Evolutionary conservation across 1,284 basidiomycete genomes (phyloP), one percentile per base, ranked within the genome.

Genomic region (Crepidotus sp.): DNA sequence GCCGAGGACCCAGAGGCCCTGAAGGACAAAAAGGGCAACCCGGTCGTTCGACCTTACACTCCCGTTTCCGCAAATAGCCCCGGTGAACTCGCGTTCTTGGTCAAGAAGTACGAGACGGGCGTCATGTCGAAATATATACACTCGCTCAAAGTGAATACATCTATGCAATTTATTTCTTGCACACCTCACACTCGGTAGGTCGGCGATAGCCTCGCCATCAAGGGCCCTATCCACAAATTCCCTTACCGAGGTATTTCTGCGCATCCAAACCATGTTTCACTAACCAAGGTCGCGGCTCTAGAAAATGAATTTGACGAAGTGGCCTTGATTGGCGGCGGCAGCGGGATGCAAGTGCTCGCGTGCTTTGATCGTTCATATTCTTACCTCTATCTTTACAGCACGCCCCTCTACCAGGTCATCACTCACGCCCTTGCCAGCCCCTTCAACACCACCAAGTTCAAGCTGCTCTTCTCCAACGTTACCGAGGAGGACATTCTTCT

Each of bases 381-480:
- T 24, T 31, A 13, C 27, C 26, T 3, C 26, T 25, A 6, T 25
- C 6, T 27, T 10, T 10, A 17, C 22, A 85, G 81, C 52, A 80
- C 83, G 10, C 83, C 84, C 4, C 71, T 87, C 40, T 86, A 83
- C 65, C 83, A 88, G 62, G 61, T 94, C 55, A 62, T 93, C 48
- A 71, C 69, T 37, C 77, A 92, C 62, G 83, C 87, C 4, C 75
- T 94, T 43, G 54, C 70, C 1, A 79, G 86, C 55, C 69, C 74
- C 21, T 56, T 64, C 37, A 97, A 98, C 78, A 93, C 85, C 70
- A 98, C 96, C 53, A 92, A 94, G 61, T 95, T 90, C 66, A 96
- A 86, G 39, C 73, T 98, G 45, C 67, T 98, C 57, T 98, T 88
- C 67, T 82, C 87, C 34, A 98, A 98, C 67, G 76, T 90, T 41